Evolutionary conservation across 78 protist genomes (phyloP).

Genomic region (Emiliania huxleyi): DNA sequence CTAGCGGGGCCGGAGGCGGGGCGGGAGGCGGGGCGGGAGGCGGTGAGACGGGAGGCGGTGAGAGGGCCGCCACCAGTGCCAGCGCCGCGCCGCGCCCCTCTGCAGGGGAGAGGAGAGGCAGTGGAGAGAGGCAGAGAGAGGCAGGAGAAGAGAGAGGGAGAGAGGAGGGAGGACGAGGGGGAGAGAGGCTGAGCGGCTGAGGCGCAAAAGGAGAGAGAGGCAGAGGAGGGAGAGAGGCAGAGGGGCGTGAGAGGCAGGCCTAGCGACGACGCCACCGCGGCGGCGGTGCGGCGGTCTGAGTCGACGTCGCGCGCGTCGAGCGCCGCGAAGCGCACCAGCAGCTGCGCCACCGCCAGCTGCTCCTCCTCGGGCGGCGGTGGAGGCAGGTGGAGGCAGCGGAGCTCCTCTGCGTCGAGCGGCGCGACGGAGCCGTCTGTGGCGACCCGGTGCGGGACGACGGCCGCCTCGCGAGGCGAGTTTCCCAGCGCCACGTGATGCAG

Average conservation of each 20-base stretch:
- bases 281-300: not conserved
- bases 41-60: no score
- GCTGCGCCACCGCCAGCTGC: not conserved
- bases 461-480: not conserved
- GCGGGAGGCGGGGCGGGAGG: no score
- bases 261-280: not conserved
- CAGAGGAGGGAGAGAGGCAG: not conserved
- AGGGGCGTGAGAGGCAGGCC: no score
- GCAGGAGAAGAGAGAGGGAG: no score
- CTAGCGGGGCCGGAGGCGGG: no score
- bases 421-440: not conserved
- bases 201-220: no score
- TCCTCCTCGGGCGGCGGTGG: not conserved
- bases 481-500: not conserved
- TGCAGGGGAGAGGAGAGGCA: no score
- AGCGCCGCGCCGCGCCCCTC: no score
- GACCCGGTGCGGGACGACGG: not conserved
- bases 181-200: no score
- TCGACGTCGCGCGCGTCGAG: not conserved
- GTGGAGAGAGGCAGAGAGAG: no score
- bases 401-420: not conserved
- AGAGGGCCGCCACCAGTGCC: no score
- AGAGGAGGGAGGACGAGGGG: no score
- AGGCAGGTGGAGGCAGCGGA: not conserved
- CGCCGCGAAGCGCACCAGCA: not conserved